phyloP scores from a whole-genome alignment of 495 filamentous ascomycete species.

The Hypoxylon lienhwacheense region DNA sequence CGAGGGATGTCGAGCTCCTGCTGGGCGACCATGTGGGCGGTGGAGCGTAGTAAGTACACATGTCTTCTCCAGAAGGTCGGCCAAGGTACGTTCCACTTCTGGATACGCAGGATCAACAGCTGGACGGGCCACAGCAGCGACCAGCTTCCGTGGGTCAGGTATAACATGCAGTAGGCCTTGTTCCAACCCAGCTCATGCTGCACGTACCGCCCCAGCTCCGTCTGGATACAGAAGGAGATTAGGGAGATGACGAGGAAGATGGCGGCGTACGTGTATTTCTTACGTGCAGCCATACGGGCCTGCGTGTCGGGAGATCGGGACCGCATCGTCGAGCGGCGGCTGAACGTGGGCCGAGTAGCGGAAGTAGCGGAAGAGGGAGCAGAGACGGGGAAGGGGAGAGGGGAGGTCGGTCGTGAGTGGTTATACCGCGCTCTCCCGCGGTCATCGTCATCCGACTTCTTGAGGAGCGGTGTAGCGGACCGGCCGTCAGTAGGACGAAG shows the following conservation, averaged over 20 bases:
- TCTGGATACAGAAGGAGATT: constrained; percentile 83
- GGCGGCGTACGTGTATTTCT: constrained; percentile 82
- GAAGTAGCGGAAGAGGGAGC: constrained; percentile 21
- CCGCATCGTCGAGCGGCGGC: constrained; percentile 60
- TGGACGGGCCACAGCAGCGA: constrained; percentile 81
- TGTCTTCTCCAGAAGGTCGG: constrained; percentile 85
- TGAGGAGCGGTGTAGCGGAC: constrained; percentile 57
- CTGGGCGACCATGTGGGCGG: constrained; percentile 81
- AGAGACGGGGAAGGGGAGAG: constrained; percentile 25
- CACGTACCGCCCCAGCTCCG: constrained; percentile 91
- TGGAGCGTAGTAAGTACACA: constrained; percentile 69
- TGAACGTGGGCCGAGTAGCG: constrained; percentile 41
- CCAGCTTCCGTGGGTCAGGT: constrained; percentile 95
- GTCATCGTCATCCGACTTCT: constrained; percentile 52
- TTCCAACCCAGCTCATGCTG: constrained; percentile 87
- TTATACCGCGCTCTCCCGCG: constrained; percentile 49
- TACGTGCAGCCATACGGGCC: constrained; percentile 64
- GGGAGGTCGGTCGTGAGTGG: constrained; percentile 41
- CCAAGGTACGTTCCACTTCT: constrained; percentile 75
- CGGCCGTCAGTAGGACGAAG: constrained; percentile 55
- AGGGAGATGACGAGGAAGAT: constrained; percentile 80
- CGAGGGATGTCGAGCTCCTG: constrained; percentile 61
- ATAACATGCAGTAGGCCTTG: constrained; percentile 98
- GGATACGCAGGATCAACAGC: constrained; percentile 74
- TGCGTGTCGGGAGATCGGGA: constrained; percentile 59